Evolutionary conservation across 2,329 filamentous ascomycete species (phyloP).

Genomic region (Canariomyces notabilis): DNA sequence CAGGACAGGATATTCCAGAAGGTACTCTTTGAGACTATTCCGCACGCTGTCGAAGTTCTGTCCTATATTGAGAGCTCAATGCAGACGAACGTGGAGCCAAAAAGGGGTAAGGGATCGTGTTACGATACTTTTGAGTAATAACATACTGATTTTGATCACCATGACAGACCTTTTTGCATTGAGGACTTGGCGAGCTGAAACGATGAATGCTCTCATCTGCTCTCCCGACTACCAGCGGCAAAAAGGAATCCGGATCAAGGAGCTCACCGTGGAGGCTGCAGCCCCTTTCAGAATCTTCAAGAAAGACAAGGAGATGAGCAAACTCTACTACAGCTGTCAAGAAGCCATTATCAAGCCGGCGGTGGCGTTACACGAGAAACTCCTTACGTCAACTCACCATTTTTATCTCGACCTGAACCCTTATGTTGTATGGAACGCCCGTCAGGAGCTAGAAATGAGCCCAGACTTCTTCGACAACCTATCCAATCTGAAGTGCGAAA

Average conservation of each 20-base stretch:
- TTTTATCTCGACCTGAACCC: constrained; percentile 35
- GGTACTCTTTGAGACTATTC: constrained; percentile 28
- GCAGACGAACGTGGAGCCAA: constrained; percentile 33
- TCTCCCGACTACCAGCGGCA: constrained; percentile 27
- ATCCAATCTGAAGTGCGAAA: constrained; percentile 31
- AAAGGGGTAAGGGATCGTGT: constrained; percentile 29
- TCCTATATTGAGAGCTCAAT: constrained; percentile 33
- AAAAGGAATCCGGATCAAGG: constrained; percentile 24
- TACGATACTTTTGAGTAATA: neutral
- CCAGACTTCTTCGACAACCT: constrained; percentile 32
- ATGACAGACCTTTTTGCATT: constrained; percentile 33
- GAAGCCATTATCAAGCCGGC: constrained; percentile 33
- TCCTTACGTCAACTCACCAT: constrained; percentile 35
- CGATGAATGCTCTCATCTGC: constrained; percentile 33
- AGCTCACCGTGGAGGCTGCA: constrained; percentile 29
- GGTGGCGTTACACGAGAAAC: constrained; percentile 35
- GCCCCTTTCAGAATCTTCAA: constrained; percentile 28
- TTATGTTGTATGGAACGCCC: constrained; percentile 26
- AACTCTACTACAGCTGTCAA: constrained; percentile 24
- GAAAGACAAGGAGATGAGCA: constrained; percentile 23
- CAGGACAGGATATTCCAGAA: constrained; percentile 34
- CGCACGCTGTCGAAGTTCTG: constrained; percentile 26
- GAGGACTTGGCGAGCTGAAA: constrained; percentile 36
- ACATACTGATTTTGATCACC: neutral
- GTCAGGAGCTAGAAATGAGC: constrained; percentile 25